phyloP scores from a whole-genome alignment of 768 basidiomycete species.

The Serendipita vermifera region DNA sequence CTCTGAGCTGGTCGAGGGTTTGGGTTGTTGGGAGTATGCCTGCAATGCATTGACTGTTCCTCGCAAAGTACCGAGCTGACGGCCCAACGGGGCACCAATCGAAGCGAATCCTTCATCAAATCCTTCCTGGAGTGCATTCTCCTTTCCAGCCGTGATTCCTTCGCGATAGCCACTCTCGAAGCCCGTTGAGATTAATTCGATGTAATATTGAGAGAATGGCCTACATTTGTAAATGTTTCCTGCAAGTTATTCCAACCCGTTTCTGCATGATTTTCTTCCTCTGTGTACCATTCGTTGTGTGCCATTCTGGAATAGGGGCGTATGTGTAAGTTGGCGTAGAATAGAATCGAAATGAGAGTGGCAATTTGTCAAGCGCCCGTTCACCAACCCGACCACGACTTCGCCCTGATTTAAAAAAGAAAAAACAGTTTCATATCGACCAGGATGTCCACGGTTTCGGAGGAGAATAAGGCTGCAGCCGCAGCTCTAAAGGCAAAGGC shows the following conservation, averaged over 20 bases:
- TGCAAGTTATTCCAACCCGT: constrained; percentile 49
- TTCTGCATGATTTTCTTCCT: background rate
- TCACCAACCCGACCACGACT: too few species aligned
- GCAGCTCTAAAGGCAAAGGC: constrained; percentile 66
- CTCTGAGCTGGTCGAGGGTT: background rate
- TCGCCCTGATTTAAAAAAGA: too few species aligned
- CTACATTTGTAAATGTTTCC: constrained; percentile 57
- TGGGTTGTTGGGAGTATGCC: constrained; percentile 21
- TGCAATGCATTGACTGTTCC: constrained; percentile 58
- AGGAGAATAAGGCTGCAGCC: constrained; percentile 57
- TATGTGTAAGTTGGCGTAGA: too few species aligned
- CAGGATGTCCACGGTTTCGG: constrained; percentile 40
- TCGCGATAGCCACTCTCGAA: constrained; percentile 86
- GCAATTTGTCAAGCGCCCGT: too few species aligned
- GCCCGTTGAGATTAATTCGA: background rate
- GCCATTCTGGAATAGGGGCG: too few species aligned
- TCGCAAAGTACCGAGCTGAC: constrained; percentile 62
- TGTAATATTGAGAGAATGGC: constrained; percentile 14
- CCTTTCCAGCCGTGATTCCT: constrained; percentile 87
- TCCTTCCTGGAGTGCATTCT: constrained; percentile 71
- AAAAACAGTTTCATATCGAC: constrained; percentile 38
- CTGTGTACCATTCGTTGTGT: too few species aligned
- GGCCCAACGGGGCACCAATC: constrained; percentile 60
- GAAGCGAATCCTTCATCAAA: constrained; percentile 76
- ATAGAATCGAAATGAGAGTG: too few species aligned